Base-by-base conservation (phyloP, 345 rosid species). In the Gossypium raimondii region DNA sequence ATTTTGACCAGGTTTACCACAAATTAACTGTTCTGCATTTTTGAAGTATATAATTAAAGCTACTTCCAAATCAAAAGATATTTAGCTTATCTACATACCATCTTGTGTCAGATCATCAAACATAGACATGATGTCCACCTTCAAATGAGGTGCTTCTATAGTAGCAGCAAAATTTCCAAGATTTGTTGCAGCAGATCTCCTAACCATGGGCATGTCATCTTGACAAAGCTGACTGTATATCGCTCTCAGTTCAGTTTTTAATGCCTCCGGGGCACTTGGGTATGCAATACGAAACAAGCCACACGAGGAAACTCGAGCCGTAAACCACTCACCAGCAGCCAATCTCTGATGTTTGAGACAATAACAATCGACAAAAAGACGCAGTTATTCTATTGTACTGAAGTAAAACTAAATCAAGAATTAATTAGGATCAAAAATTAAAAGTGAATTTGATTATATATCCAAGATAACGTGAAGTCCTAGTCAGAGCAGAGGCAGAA, bases 121-220 rank as follows among this genome's bases (percentile, higher is more conserved):
- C 41, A 34, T 34, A 5, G 41, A 34, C 41, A 78, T 89, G 69
- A 87, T 84, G 20, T 89, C 95, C 29, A 86, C 52, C 84, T 89
- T 90, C 88, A 90, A 73, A 83, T 85, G 86, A 74, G 89, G 80
- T 16, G 90, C 75, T 73, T 89, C 95, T 82, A 90, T 84, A 9
- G 93, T 90, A 38, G 91, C 89, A 78, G 91, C 93, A 85, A 88
- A 87, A 63, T 90, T 90, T 53, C 95, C 95, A 7, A 89, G 86
- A 74, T 90, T 87, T 24, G 93, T 82, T 20, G 93, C 91, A 25
- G 95, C 95, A 81, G 95, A 87, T 81, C 93, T 89, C 61, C 95
- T 85, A 77, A 90, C 95, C 95, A 90, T 90, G 57, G 95, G 95
- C 95, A 90, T 90, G 80, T 90, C 95, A 85, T 90, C 95, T 84